Evolutionary conservation across 768 basidiomycete genomes (phyloP).

Genomic region (Pisolithus orientalis): DNA sequence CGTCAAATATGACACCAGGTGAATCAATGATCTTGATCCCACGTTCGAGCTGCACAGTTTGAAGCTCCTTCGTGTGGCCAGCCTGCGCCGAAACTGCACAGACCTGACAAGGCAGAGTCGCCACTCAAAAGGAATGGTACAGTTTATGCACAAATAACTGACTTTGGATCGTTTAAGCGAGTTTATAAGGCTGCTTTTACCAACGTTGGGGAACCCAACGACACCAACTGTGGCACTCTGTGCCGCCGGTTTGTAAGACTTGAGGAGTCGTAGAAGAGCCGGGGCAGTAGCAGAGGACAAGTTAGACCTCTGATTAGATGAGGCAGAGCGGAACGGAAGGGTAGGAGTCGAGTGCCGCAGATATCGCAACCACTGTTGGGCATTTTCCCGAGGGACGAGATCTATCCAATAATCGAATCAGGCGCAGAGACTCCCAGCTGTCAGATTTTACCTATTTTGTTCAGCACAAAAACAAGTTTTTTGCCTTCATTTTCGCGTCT

Average conservation of each 20-base stretch:
- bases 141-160: constrained; percentile 5
- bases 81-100: constrained; percentile 93
- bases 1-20: constrained; percentile 95
- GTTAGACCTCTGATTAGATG: constrained; percentile 72
- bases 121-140: not conserved
- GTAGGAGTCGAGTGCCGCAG: constrained; percentile 92
- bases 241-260: constrained; percentile 69
- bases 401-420: constrained; percentile 39
- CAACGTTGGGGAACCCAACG: constrained; percentile 96
- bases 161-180: constrained; percentile 83
- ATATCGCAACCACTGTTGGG: constrained; percentile 84
- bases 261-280: constrained; percentile 72
- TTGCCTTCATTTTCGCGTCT: constrained; percentile 85
- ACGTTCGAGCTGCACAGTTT: constrained; percentile 88
- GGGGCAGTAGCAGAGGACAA: constrained; percentile 76
- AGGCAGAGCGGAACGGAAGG: constrained; percentile 80
- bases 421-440: not conserved
- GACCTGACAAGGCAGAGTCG: constrained; percentile 37
- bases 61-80: constrained; percentile 88
- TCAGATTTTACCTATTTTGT: constrained; percentile 77
- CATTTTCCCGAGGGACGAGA: constrained; percentile 82
- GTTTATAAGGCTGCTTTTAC: constrained; percentile 93
- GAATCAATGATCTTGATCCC: constrained; percentile 92
- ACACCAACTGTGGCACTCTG: constrained; percentile 83
- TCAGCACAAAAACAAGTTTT: constrained; percentile 88